phyloP scores from a whole-genome alignment of 345 rosid genomes.

The Eutrema yunnanense region DNA sequence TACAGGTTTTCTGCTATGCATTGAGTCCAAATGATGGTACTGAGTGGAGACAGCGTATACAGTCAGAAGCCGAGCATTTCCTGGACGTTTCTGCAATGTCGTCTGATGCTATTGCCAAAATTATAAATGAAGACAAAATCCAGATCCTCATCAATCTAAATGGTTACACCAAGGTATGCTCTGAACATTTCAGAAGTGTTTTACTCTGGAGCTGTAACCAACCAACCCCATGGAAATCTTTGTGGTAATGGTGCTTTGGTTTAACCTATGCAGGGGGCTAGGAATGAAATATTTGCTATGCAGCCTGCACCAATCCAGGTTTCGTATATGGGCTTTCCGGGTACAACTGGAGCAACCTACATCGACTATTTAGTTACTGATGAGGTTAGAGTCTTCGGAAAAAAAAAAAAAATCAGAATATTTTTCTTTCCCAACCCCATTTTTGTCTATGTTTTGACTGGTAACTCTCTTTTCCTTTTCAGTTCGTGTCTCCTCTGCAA shows the following conservation, averaged over 20 bases:
- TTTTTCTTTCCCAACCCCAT: background rate
- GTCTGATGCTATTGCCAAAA: constrained; percentile 78
- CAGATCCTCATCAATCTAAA: constrained; percentile 89
- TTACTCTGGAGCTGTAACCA: background rate
- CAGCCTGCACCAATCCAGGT: constrained; percentile 97
- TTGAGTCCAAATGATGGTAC: constrained; percentile 92
- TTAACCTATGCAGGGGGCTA: constrained; percentile 68
- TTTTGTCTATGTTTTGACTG: constrained; percentile 7
- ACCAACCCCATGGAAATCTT: background rate
- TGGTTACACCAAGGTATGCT: constrained; percentile 88
- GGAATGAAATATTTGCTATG: constrained; percentile 98
- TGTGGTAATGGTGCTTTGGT: constrained; percentile 10
- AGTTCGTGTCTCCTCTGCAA: constrained; percentile 89
- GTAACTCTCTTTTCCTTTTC: constrained; percentile 17
- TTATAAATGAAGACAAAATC: constrained; percentile 77
- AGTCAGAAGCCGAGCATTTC: constrained; percentile 90
- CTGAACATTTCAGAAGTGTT: background rate
- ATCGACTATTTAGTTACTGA: constrained; percentile 96
- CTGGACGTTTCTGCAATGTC: constrained; percentile 85
- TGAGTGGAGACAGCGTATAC: constrained; percentile 94
- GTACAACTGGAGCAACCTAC: constrained; percentile 94
- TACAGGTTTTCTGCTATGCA: constrained; percentile 92
- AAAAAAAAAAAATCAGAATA: background rate
- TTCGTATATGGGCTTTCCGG: constrained; percentile 99
- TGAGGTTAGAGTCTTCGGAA: constrained; percentile 45